Evolutionary conservation across 2,329 filamentous ascomycete genomes (phyloP).

Genomic region (Cladosporium sp.): DNA sequence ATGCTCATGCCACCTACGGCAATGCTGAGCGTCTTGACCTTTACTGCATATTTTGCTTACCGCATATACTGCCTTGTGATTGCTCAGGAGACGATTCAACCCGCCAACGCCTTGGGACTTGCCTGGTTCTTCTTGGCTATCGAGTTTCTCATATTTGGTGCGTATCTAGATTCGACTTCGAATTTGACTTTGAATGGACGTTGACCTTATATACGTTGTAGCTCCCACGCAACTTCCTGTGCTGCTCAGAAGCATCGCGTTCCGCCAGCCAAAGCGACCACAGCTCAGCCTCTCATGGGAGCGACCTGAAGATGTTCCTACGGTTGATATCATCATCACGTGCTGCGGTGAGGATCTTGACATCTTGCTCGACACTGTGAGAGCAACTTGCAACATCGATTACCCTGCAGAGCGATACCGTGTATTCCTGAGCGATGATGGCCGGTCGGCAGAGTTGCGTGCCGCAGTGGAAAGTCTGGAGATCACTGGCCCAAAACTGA

Average conservation of each 20-base stretch:
- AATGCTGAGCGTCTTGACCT: slow-evolving; percentile 8
- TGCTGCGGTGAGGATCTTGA: slow-evolving; percentile 47
- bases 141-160: slow-evolving; percentile 17
- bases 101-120: slow-evolving; percentile 13
- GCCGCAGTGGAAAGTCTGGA: slow-evolving; percentile 39
- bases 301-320: slow-evolving; percentile 35
- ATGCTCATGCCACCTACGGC: slow-evolving; percentile 16
- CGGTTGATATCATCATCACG: slow-evolving; percentile 47
- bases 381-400: slow-evolving; percentile 41
- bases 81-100: slow-evolving; percentile 9
- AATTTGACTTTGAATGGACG: no score
- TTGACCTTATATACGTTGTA: neutral
- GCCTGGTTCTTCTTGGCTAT: slow-evolving; percentile 15
- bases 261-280: slow-evolving; percentile 4
- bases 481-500: slow-evolving; percentile 37
- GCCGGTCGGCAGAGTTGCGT: slow-evolving; percentile 37
- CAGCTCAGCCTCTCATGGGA: slow-evolving; percentile 9
- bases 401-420: slow-evolving; percentile 41
- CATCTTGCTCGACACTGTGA: slow-evolving; percentile 44
- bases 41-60: slow-evolving; percentile 17
- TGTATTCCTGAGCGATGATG: slow-evolving; percentile 46
- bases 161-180: neutral
- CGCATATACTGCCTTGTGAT: slow-evolving; percentile 15
- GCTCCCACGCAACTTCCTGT: slow-evolving; percentile 15
- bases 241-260: slow-evolving; percentile 12